Evolutionary conservation across 1,139 yeast genomes (phyloP).

Genomic region (Candida freyschussii): DNA sequence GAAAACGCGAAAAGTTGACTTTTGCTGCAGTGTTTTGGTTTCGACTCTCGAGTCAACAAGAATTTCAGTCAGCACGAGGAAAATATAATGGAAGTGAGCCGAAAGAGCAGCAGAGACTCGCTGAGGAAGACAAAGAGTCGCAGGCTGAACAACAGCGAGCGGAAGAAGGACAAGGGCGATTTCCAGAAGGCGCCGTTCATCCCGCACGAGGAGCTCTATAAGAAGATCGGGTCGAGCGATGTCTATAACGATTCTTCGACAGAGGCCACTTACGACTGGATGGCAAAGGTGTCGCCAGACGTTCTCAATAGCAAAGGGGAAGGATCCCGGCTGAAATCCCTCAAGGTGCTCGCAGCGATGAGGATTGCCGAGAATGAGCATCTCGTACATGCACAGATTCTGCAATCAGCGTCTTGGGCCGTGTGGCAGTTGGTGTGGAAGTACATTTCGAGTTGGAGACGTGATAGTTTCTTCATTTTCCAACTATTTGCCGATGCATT

Average conservation of each 20-base stretch:
- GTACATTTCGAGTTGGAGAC: conserved; percentile 22
- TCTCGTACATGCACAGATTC: conserved; percentile 17
- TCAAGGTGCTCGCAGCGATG: conserved; percentile 23
- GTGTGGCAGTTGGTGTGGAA: conserved; percentile 30
- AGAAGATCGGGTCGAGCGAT: conserved; percentile 17
- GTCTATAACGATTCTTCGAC: conserved; percentile 14
- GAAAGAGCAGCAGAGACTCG: neutral
- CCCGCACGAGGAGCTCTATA: conserved; percentile 12
- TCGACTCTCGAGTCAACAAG: too few species aligned
- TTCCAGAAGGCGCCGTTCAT: too few species aligned
- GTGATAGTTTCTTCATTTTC: conserved; percentile 27
- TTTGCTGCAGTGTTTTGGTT: too few species aligned
- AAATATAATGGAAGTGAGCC: neutral
- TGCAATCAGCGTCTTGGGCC: conserved; percentile 22
- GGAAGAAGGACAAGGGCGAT: conserved; percentile 2
- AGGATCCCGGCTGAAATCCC: conserved; percentile 7
- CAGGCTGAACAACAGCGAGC: conserved; percentile 1
- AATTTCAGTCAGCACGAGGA: too few species aligned
- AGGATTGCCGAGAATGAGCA: conserved; percentile 24
- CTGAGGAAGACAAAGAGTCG: neutral
- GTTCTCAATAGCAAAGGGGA: conserved; percentile 3
- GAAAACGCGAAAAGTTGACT: too few species aligned
- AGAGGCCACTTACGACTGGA: conserved; percentile 20
- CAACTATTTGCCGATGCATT: conserved; percentile 26
- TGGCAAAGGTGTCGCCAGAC: conserved; percentile 10